phyloP scores from a whole-genome alignment of 495 filamentous ascomycete species.

The Penicillium lividum region DNA sequence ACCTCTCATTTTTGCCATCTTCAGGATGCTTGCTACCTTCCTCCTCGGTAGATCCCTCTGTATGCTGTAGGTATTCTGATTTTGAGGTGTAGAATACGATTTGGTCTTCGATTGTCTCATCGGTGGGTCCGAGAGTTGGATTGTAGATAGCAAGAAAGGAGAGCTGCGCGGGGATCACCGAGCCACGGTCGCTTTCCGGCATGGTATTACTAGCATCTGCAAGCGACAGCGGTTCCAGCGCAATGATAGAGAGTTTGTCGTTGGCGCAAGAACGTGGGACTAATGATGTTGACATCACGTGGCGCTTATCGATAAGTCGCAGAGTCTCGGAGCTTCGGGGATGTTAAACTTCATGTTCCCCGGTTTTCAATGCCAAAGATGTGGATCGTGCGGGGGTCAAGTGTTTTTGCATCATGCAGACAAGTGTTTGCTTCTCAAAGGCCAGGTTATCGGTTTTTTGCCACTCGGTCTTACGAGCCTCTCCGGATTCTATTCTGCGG shows the following conservation, averaged over 20 bases:
- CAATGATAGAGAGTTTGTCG: constrained; percentile 5
- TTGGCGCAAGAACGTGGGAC: constrained; percentile 12
- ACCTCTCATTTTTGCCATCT: constrained; percentile 73
- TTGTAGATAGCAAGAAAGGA: constrained; percentile 93
- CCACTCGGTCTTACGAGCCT: constrained; percentile 54
- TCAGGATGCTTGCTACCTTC: constrained; percentile 60
- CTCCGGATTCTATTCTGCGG: constrained; percentile 95
- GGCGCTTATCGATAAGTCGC: constrained; percentile 33
- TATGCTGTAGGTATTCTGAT: constrained; percentile 30
- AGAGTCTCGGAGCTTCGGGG: constrained; percentile 2
- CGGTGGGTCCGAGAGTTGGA: constrained; percentile 80
- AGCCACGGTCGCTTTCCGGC: constrained; percentile 39
- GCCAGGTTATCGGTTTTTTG: constrained; percentile 25
- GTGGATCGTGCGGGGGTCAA: constrained; percentile 24
- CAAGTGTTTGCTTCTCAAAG: constrained; percentile 8
- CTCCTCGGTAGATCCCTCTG: constrained; percentile 42
- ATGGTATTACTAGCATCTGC: constrained; percentile 34
- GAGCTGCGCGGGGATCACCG: constrained; percentile 74
- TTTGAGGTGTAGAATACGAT: constrained; percentile 82
- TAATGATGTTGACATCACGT: constrained; percentile 45
- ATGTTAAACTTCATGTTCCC: constrained; percentile 6
- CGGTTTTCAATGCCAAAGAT: constrained; percentile 16
- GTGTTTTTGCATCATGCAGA: constrained; percentile 28
- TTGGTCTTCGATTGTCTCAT: constrained; percentile 86
- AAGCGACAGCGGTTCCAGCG: constrained; percentile 14